Evolutionary conservation across 345 rosid genomes (phyloP), one percentile per base, ranked within the genome.

Genomic region (Bruguiera parviflora): DNA sequence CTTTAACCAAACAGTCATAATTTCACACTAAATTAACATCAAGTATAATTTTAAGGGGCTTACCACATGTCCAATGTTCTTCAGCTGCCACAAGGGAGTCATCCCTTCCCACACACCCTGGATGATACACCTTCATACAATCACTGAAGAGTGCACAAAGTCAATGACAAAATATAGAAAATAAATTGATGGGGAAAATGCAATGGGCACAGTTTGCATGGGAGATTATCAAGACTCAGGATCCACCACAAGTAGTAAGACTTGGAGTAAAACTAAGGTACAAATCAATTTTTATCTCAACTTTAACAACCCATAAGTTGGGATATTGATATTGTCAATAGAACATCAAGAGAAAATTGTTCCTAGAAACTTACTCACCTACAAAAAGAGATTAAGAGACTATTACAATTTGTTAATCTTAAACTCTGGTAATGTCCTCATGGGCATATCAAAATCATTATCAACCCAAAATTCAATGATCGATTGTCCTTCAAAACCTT

Each of bases 61-160:
- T 55, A 76, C 79, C 72, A 51, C 79, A 76, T 28, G 63, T 66
- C 79, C 79, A 76, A 3, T 29, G 53, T 63, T 65, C 67, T 43
- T 67, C 72, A 47, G 58, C 22, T 16, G 28, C 31, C 7, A 31
- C 32, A 35, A 3, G 27, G 27, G 69, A 61, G 20, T 56, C 71
- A 24, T 32, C 64, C 57, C 66, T 60, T 53, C 33, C 64, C 49
- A 66, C 68, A 67, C 79, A 76, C 5, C 8, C 33, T 29, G 59
- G 64, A 71, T 76, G 79, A 57, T 76, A 76, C 31, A 67, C 79
- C 68, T 76, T 76, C 53, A 67, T 8, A 67, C 79, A 76, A 32
- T 66, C 56, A 46, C 79, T 76, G 72, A 55, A 37, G 28, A 58
- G 37, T 56, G n/a, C 21, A 68, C 20, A 32, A 29, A 62, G 63